Evolutionary conservation across 1,284 basidiomycete genomes (phyloP).

Genomic region (Stygiomarasmius scandens): DNA sequence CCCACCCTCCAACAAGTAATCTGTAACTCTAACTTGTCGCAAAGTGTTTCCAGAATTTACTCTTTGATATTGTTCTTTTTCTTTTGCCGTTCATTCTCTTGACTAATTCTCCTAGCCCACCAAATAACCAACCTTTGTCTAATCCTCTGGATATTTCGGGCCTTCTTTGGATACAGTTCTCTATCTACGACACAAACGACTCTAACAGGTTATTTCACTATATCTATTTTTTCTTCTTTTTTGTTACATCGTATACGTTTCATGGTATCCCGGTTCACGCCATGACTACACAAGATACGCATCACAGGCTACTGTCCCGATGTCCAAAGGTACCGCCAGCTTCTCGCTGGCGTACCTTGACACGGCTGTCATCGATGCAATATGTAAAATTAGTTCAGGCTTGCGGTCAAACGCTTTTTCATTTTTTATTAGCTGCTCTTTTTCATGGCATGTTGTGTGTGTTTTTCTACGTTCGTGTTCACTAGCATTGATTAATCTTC

Average conservation of each 20-base stretch:
- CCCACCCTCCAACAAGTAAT: slow-evolving; percentile 16
- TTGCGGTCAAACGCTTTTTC: too few species aligned
- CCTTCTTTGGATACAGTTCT: neutral
- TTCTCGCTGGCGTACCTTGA: too few species aligned
- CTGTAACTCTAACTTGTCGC: slow-evolving; percentile 1
- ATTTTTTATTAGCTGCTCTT: too few species aligned
- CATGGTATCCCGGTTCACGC: neutral
- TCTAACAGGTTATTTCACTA: neutral
- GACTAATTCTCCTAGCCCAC: neutral
- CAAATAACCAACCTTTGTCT: neutral
- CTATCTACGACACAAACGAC: neutral
- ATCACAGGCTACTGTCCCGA: too few species aligned
- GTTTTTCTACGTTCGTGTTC: too few species aligned
- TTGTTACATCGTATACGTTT: neutral
- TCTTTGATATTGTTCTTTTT: neutral
- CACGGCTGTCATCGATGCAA: too few species aligned
- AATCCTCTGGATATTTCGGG: neutral
- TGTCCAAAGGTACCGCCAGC: too few species aligned
- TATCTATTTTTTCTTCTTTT: slow-evolving; percentile 1
- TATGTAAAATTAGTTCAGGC: too few species aligned
- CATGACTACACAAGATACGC: neutral
- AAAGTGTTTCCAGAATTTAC: neutral
- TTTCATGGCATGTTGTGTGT: too few species aligned
- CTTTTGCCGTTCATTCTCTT: neutral
- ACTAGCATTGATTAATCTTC: too few species aligned